Base-by-base conservation (phyloP, 805 yeast species). In the Saccharomycopsis vini region DNA sequence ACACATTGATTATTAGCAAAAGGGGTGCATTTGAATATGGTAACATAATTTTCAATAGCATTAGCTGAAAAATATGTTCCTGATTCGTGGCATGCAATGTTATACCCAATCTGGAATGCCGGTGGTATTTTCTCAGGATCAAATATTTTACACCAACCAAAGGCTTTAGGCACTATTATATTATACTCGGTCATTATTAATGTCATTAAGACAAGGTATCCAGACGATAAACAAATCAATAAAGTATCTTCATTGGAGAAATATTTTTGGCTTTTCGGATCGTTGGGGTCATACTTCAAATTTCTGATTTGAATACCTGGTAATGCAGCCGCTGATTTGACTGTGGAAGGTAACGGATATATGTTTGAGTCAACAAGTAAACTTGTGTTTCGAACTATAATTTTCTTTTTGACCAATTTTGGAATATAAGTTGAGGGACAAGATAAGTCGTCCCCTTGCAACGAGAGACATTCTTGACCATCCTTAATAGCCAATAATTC, bases 401-500 rank as follows among this genome's bases (percentile, higher is more conserved):
- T 36, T 23, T 10, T 29, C 4, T 23, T 43, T 16, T 9, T 39
- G 16, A 31, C 26, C 3, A 43, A 34, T 21, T 20, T 19, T 4
- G 34, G 21, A 13, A 30, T 28, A 28, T 30, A 28, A 35, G 12
- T 15, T 7, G 23, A 9, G 7, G 15, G 35, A n/a, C n/a, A 31
- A 5, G 9, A 6, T 30, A 21, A 12, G n/a, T 38, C 15, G 15
- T 26, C 33, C 12, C 26, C 10, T 5, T 26, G 13, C 15, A 5
- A 12, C 20, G 4, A 5, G 13, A 9, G 10, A 10, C 16, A 5
- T 16, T 22, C 21, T 26, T 26, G 35, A 18, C 22, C 5, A 18
- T 38, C 39, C 10, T 44, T 36, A 3, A 12, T 36, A 19, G 48
- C 49, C 3, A 45, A 39, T 15, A 45, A 24, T 22, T 42, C 49